phyloP scores from a whole-genome alignment of 1,284 basidiomycete species.

The Sanguinoderma infundibulare region DNA sequence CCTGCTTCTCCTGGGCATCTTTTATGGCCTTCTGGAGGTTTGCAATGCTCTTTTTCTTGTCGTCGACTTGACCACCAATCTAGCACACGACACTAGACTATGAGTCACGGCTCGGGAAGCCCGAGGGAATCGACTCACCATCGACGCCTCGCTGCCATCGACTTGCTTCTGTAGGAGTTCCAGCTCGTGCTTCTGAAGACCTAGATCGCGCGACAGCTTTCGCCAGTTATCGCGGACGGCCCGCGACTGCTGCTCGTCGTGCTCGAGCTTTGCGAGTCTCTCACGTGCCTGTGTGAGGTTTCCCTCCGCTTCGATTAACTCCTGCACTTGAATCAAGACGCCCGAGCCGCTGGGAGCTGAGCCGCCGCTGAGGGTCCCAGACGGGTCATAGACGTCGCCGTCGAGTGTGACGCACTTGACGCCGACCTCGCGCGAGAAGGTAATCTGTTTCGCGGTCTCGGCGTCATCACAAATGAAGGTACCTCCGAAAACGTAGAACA shows the following conservation, averaged over 20 bases:
- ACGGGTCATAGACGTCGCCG: slow-evolving; percentile 97
- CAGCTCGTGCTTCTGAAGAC: slow-evolving; percentile 91
- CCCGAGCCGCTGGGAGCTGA: slow-evolving; percentile 81
- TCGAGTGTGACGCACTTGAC: slow-evolving; percentile 91
- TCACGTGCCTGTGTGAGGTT: slow-evolving; percentile 59
- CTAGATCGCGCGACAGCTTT: slow-evolving; percentile 71
- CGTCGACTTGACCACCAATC: slow-evolving; percentile 84
- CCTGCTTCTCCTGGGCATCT: slow-evolving; percentile 77
- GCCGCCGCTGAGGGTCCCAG: slow-evolving; percentile 93
- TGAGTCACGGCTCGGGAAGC: neutral
- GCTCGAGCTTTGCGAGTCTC: slow-evolving; percentile 60
- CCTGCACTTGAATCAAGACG: slow-evolving; percentile 85
- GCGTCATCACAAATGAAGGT: slow-evolving; percentile 93
- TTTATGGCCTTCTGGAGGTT: slow-evolving; percentile 73
- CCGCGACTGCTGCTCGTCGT: slow-evolving; percentile 58
- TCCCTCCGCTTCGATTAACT: slow-evolving; percentile 66
- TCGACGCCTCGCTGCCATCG: slow-evolving; percentile 86
- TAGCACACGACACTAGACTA: slow-evolving; percentile 36
- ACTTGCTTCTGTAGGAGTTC: slow-evolving; percentile 85
- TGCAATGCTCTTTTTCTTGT: slow-evolving; percentile 67
- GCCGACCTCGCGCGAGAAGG: slow-evolving; percentile 74
- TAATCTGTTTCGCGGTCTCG: slow-evolving; percentile 87
- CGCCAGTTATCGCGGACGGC: slow-evolving; percentile 74
- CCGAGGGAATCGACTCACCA: slow-evolving; percentile 52
- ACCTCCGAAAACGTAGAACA: slow-evolving; percentile 94